Base-by-base conservation (phyloP, 1,139 yeast species). In the Hansenula sp. region DNA sequence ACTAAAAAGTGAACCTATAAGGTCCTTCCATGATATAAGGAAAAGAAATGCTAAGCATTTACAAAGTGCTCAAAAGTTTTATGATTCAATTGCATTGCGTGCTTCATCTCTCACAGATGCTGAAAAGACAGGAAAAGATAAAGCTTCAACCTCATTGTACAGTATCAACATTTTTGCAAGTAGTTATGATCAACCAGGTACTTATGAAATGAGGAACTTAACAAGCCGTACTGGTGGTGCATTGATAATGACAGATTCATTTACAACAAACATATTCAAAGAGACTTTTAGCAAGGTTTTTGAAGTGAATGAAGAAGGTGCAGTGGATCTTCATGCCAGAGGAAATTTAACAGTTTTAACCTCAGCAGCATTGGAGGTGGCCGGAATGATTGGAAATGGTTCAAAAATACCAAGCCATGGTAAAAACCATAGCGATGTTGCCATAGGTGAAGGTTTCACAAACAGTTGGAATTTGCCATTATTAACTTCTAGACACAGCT, bases 111-210 rank as follows among this genome's bases (percentile, higher is more conserved):
- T 55, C 22, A 80, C 81, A 0, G 66, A 75, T 34, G 65, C 76
- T 29, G 67, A 39, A 3, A 19, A 20, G 2, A 24, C 16, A 3
- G 35, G 35, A 2, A 25, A 33, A 13, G 29, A 33, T 33, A 3
- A 11, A 2, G 18, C 17, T 2, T 33, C 35, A 2, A 14, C 27
- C 6, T 30, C 33, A 18, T 65, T 72, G 17, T 81, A 75, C 52
- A 68, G 77, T 29, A 67, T 79, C 43, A 82, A 77, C 58, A 65
- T 79, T 22, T 79, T 78, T 57, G 81, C 81, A 34, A 82, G 84
- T 38, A 77, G 83, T 57, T 76, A 75, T 55, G 86, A 80, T 61
- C 86, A 80, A 62, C 75, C 77, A 44, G 87, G 87, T 46, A 68
- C 79, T 60, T 75, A 74, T 55, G 87, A 80, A 63, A 79, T 80